Evolutionary conservation across 345 rosid species (phyloP), one percentile per base, ranked within the genome.

Genomic region (Bruguiera parviflora): DNA sequence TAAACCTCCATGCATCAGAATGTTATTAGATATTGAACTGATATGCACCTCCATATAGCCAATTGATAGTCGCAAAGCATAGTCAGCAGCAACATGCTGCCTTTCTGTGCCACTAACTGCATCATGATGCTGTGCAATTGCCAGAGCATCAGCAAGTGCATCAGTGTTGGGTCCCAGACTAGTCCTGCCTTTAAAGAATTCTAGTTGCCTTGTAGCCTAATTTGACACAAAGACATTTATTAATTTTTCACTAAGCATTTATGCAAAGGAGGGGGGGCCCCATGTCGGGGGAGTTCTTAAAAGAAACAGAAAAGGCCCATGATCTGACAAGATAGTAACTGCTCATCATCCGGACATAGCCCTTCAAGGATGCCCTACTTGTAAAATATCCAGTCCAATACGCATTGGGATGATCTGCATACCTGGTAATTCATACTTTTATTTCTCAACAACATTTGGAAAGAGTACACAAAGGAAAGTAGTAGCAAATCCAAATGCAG

Each of bases 301-400:
- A 11, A 43, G 18, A 43, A 63, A 62, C 59, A 29, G 27, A 46
- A 52, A 16, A 52, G 55, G 43, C 11, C 24, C 57, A 47, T 65
- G 60, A 72, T 58, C 87, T 77, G 81, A 91, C 97, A 84, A 91
- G 73, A 81, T 89, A 91, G 84, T 88, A 93, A 63, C 85, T 91
- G 75, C 98, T 89, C 83, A 91, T 73, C 69, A 69, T 69, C 74
- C 98, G 88, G 75, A 93, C 93, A 72, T 86, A 91, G 71, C 88
- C 85, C 80, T 93, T 93, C 53, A 93, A 77, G 67, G 91, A 86
- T 65, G 98, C 94, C 75, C 98, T 82, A 69, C 97, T 93, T 29
- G 97, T 87, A 78, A 93, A 93, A 78, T 93, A 93, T 71, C 98
- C 98, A 32, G 98, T 91, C 98, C 98, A 93, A 69, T 89, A 93